phyloP scores from a whole-genome alignment of 495 filamentous ascomycete genomes.

The Aspergillus haitiensis region DNA sequence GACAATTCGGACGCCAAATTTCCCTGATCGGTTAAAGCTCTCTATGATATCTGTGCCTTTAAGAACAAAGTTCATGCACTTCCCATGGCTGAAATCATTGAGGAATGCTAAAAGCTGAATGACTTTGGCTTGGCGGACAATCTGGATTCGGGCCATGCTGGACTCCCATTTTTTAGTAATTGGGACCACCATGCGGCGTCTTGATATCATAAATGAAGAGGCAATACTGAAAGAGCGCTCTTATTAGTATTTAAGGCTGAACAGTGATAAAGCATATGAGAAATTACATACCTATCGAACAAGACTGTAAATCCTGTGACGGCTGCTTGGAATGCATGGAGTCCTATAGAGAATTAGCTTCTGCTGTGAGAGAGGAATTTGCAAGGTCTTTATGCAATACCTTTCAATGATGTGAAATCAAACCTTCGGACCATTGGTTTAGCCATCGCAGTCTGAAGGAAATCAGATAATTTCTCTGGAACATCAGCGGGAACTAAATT shows the following conservation, averaged over 20 bases:
- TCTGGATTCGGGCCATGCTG: constrained; percentile 68
- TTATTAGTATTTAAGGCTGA: background rate
- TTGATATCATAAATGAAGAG: constrained; percentile 73
- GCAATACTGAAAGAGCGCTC: constrained; percentile 38
- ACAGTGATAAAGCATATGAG: background rate
- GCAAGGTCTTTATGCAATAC: constrained; percentile 22
- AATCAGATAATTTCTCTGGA: constrained; percentile 52
- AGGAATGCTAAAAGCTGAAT: constrained; percentile 81
- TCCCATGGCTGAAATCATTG: constrained; percentile 71
- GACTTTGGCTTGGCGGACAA: constrained; percentile 70
- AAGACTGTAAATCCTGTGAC: constrained; percentile 75
- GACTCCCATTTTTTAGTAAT: constrained; percentile 92
- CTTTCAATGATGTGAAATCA: constrained; percentile 42
- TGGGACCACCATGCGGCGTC: constrained; percentile 83
- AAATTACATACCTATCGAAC: constrained; percentile 59
- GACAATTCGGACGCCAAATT: constrained; percentile 68
- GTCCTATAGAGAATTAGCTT: constrained; percentile 50
- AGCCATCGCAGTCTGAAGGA: constrained; percentile 46
- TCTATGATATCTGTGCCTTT: constrained; percentile 81
- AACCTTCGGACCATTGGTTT: constrained; percentile 46
- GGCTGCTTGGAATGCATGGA: constrained; percentile 74
- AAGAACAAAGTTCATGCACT: constrained; percentile 83
- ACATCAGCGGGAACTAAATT: constrained; percentile 59
- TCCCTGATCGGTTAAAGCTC: constrained; percentile 62
- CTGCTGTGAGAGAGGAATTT: constrained; percentile 20